Conservation (phyloP, 306 rosid genomes). For the Quercus glauca region DNA sequence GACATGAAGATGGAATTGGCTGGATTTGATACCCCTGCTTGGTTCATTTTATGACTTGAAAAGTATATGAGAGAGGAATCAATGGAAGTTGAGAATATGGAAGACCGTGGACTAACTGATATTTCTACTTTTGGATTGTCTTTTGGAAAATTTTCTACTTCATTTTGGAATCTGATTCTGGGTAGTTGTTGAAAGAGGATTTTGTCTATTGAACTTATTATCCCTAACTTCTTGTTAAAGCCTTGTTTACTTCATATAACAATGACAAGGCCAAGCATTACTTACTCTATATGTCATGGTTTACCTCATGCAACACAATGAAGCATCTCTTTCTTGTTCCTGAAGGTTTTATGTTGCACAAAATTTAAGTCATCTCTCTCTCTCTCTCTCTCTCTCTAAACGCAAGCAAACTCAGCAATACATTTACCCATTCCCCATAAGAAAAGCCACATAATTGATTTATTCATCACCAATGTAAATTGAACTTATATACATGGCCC, state of each 20-base stretch:
- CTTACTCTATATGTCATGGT: slow-evolving; percentile 24
- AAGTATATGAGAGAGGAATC: slow-evolving; percentile 21
- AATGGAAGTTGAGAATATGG: slow-evolving; percentile 29
- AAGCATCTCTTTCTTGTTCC: slow-evolving; percentile 32
- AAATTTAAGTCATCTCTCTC: background rate
- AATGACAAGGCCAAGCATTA: slow-evolving; percentile 47
- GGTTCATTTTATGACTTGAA: slow-evolving; percentile 24
- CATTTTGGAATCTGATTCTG: slow-evolving; percentile 52
- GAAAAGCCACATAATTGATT: background rate
- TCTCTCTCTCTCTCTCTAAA: background rate
- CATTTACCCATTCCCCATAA: no score
- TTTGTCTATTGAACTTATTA: slow-evolving; percentile 21
- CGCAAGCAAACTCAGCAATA: background rate
- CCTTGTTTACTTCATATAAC: slow-evolving; percentile 26
- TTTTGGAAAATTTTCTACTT: slow-evolving; percentile 14
- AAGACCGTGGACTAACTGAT: slow-evolving; percentile 26
- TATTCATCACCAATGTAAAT: background rate
- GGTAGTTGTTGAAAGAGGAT: slow-evolving; percentile 10
- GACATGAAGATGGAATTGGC: slow-evolving; percentile 39
- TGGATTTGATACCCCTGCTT: slow-evolving; percentile 24
- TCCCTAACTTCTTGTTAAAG: slow-evolving; percentile 46
- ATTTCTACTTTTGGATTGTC: slow-evolving; percentile 17
- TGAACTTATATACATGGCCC: slow-evolving; percentile 22
- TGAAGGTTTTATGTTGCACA: slow-evolving; percentile 14
- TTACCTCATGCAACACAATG: slow-evolving; percentile 15